These are phyloP conservation scores for Stachybotrys echinatus DNA, from an alignment of 2,329 filamentous ascomycete genomes.

Conservation along the genomic window DNA sequence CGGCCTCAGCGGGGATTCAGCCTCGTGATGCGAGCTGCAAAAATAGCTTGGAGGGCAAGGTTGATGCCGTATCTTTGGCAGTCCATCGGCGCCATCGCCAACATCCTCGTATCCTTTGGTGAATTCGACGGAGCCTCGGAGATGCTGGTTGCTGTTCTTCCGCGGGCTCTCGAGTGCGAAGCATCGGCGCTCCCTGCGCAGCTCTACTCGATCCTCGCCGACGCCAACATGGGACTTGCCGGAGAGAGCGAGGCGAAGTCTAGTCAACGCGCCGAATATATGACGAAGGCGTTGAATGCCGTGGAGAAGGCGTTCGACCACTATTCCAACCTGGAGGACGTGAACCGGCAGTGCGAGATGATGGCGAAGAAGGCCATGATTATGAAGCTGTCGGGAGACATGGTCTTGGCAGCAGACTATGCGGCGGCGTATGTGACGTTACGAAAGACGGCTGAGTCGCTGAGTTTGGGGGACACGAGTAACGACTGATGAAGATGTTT, in stretches of 20 bases:
- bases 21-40: conserved; percentile 68
- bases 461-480: conserved; percentile 14
- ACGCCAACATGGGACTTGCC: conserved; percentile 74
- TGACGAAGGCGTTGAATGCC: conserved; percentile 54
- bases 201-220: conserved; percentile 66
- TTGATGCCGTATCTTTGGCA: conserved; percentile 69
- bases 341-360: conserved; percentile 68
- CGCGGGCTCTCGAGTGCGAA: conserved; percentile 69
- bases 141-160: conserved; percentile 65
- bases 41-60: conserved; percentile 64
- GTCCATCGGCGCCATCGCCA: conserved; percentile 60
- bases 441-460: conserved; percentile 30
- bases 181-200: conserved; percentile 56
- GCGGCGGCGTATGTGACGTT: conserved; percentile 61
- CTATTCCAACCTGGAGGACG: conserved; percentile 60
- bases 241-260: conserved; percentile 42
- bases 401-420: conserved; percentile 58
- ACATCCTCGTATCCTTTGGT: conserved; percentile 62
- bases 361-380: conserved; percentile 78
- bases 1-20: conserved; percentile 72
- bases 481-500: conserved; percentile 5
- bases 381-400: conserved; percentile 64
- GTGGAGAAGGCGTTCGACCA: conserved; percentile 59
- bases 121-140: conserved; percentile 65
- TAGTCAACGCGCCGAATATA: conserved; percentile 45